A percentile compares a stretch with the other conserved stretches of the same genome.
Conservation (phyloP, 2,329 filamentous ascomycete species). For the Pseudogymnoascus sp. region DNA sequence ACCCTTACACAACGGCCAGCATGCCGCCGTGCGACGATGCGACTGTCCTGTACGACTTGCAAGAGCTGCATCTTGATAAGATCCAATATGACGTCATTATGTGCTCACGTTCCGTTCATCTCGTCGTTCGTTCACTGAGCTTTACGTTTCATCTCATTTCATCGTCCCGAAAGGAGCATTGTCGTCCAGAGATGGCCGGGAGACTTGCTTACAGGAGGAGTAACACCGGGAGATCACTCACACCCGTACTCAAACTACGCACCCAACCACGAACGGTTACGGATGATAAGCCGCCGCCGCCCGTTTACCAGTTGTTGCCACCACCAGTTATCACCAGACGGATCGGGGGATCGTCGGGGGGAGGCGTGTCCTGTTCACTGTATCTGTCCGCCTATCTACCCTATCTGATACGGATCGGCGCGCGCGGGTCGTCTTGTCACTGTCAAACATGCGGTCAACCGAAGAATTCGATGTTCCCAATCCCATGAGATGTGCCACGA, state of each 20-base stretch:
- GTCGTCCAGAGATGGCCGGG: too few relatives aligned
- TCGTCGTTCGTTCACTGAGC: not conserved
- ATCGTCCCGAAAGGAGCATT: not conserved
- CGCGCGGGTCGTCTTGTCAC: not conserved
- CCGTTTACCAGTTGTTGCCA: not conserved
- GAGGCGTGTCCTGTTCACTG: not conserved
- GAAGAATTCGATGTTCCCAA: not conserved
- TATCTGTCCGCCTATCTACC: not conserved
- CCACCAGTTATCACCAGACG: not conserved
- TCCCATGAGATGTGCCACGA: not conserved
- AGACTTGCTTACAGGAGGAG: not conserved
- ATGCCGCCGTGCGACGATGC: not conserved
- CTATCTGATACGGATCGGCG: not conserved
- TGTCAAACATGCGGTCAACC: not conserved
- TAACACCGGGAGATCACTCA: not conserved
- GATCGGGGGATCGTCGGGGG: not conserved
- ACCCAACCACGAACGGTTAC: not conserved
- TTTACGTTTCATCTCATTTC: not conserved
- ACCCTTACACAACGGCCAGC: not conserved
- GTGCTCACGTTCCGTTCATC: constrained; percentile 1
- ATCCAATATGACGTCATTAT: constrained; percentile 2
- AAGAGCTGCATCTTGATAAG: not conserved
- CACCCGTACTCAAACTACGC: not conserved
- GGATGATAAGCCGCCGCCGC: not conserved
- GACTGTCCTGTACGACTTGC: not conserved